Percentiles rank a stretch among this genome's conserved stretches.
Conservation (phyloP, 306 rosid genomes). For the Castanospermum australe region DNA sequence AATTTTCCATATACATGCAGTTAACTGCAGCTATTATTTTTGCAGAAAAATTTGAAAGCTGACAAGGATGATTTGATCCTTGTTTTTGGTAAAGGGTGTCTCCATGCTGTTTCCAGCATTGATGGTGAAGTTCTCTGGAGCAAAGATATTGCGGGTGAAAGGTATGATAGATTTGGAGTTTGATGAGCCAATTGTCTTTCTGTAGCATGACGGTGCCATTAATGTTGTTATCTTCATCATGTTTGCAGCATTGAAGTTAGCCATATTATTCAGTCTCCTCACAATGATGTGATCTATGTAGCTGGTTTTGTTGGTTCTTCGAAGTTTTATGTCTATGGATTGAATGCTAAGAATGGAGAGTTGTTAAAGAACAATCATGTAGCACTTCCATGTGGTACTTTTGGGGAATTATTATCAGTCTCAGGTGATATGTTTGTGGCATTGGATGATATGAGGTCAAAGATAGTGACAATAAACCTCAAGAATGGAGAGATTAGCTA, state of each 20-base stretch:
- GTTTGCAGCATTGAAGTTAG: slow-evolving; percentile 76
- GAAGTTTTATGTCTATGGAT: slow-evolving; percentile 55
- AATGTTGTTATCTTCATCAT: slow-evolving; percentile 36
- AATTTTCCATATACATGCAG: slow-evolving; percentile 6
- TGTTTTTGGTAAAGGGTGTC: slow-evolving; percentile 67
- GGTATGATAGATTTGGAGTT: slow-evolving; percentile 45
- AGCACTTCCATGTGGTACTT: slow-evolving; percentile 57
- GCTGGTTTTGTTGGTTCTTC: slow-evolving; percentile 71
- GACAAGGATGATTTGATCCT: slow-evolving; percentile 76
- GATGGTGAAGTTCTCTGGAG: slow-evolving; percentile 85
- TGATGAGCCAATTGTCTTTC: slow-evolving; percentile 16
- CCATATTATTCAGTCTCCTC: slow-evolving; percentile 64
- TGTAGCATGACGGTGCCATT: slow-evolving; percentile 27
- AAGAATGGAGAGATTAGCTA: slow-evolving; percentile 59
- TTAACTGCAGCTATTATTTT: slow-evolving; percentile 35
- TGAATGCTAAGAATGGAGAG: slow-evolving; percentile 75
- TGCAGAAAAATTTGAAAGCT: slow-evolving; percentile 77
- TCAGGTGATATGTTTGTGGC: slow-evolving; percentile 68
- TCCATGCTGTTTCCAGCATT: slow-evolving; percentile 79
- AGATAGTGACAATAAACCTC: slow-evolving; percentile 57
- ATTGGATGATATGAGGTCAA: slow-evolving; percentile 67
- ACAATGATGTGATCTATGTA: slow-evolving; percentile 51
- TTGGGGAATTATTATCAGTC: slow-evolving; percentile 66
- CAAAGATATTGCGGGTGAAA: slow-evolving; percentile 66
- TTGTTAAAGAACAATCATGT: slow-evolving; percentile 57